These are phyloP conservation scores for Arxiozyma telluris DNA, from an alignment of 1,139 yeast species.

Conservation along the genomic window DNA sequence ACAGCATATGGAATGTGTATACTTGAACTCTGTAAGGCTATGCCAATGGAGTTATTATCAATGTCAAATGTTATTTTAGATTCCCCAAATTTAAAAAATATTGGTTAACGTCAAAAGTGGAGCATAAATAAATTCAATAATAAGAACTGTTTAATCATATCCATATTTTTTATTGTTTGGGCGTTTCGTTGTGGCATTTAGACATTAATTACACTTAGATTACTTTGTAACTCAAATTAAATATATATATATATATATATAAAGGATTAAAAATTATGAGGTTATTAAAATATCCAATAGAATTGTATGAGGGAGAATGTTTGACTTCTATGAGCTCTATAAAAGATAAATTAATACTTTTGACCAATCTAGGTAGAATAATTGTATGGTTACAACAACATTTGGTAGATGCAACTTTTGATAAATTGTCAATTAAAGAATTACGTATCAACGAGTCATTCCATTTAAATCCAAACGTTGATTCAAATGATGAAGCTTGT, in stretches of 20 bases:
- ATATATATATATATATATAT: background rate
- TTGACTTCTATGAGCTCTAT: slow-evolving; percentile 22
- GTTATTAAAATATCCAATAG: slow-evolving; percentile 30
- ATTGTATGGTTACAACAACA: slow-evolving; percentile 34
- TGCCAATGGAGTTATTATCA: no score
- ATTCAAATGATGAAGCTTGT: slow-evolving; percentile 5
- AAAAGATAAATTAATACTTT: slow-evolving; percentile 14
- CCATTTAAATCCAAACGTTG: slow-evolving; percentile 9
- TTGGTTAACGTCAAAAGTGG: background rate
- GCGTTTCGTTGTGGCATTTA: background rate
- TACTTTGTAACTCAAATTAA: background rate
- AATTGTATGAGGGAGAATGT: slow-evolving; percentile 3
- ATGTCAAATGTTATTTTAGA: no score
- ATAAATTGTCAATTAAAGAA: slow-evolving; percentile 17
- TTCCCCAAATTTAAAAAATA: no score
- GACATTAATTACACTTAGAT: background rate
- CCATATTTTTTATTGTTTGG: no score
- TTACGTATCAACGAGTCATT: slow-evolving; percentile 9
- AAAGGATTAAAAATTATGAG: slow-evolving; percentile 22
- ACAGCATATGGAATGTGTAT: no score
- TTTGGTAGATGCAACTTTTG: slow-evolving; percentile 29
- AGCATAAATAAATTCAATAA: no score
- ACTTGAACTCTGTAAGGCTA: no score
- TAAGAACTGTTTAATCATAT: no score
- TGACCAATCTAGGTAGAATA: slow-evolving; percentile 31